Evolutionary conservation across 2,329 filamentous ascomycete species (phyloP), one percentile per base, ranked within the genome.

Genomic region (Escovopsis sp.): DNA sequence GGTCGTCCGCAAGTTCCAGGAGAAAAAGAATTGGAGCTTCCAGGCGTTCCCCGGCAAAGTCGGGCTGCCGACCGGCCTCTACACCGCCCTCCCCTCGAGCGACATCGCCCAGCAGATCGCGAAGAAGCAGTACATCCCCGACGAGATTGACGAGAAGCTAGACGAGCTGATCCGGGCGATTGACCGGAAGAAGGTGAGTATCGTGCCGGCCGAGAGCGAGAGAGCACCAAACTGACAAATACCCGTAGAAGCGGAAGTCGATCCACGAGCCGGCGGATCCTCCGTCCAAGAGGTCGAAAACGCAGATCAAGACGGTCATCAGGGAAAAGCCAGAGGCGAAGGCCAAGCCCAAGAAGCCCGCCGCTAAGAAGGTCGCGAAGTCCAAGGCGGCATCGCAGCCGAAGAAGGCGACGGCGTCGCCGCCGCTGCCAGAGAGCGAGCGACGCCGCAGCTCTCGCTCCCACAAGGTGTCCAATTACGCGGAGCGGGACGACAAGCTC

Each of bases 11-110:
- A 80, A 82, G 51, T 98, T 84, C 70, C 85, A 91, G 58, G 87
- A 94, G 48, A 74, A 80, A 51, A 85, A 84, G 56, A 81, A 80
- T 36, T 95, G 89, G 81, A 80, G 75, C 36, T 81, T 96, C 56
- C 83, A 91, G 55, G 81, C 84, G 1, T 93, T 81, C 59, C 77
- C 87, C 0, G 78, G 75, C 36, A 93, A 93, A 61, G 73, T 91
- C 45, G 80, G 83, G 12, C 65, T 96, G 45, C 88, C 91, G 0
- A 73, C 76, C 26, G 82, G 82, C 1, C 70, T 96, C 12, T 96
- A 91, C 59, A 72, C 73, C 12, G 69, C 77, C 4, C 72, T 96
- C 49, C 73, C 80, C 18, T 85, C 75, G 47, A 87, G 93, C 53
- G 75, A 81, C 28, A 74, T 78, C 39, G 88, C 88, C 1, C 83